A percentile compares a stretch with the other conserved stretches of the same genome.
These are phyloP conservation scores for Solanum chiquidenum DNA, from an alignment of 257 asterid species.

Conservation along the genomic window DNA sequence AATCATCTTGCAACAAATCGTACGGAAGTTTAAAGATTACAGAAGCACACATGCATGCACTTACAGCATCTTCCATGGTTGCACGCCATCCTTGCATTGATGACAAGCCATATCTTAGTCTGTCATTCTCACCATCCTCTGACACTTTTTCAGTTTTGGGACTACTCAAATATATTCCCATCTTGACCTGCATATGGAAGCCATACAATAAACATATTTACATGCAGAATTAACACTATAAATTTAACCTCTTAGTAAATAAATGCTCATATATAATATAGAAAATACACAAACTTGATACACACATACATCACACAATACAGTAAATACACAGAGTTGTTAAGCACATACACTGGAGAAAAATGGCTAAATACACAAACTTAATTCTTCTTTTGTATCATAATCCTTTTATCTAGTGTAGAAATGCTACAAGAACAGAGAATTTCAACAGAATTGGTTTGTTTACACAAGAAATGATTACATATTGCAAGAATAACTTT, in stretches of 20 bases:
- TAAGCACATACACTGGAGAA: background rate
- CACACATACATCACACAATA: background rate
- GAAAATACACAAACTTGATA: background rate
- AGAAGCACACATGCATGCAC: constrained; percentile 7
- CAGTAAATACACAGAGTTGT: background rate
- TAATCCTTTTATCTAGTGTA: background rate
- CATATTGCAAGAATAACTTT: background rate
- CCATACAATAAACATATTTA: background rate
- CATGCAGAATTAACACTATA: background rate
- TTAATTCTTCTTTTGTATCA: background rate
- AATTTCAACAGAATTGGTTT: background rate
- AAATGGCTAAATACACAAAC: background rate
- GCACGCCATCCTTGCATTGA: constrained; percentile 99
- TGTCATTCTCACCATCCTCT: constrained; percentile 71
- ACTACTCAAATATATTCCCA: constrained; percentile 89
- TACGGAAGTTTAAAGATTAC: background rate
- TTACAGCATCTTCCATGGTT: constrained; percentile 95
- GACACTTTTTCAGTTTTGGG: constrained; percentile 75
- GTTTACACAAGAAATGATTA: background rate
- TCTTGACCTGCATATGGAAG: constrained; percentile 33
- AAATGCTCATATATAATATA: background rate
- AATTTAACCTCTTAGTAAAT: background rate
- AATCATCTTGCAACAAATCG: background rate
- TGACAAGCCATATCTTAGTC: constrained; percentile 69
- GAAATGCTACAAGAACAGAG: background rate